Evolutionary conservation across 345 rosid genomes (phyloP).

Genomic region (Viola odorata): DNA sequence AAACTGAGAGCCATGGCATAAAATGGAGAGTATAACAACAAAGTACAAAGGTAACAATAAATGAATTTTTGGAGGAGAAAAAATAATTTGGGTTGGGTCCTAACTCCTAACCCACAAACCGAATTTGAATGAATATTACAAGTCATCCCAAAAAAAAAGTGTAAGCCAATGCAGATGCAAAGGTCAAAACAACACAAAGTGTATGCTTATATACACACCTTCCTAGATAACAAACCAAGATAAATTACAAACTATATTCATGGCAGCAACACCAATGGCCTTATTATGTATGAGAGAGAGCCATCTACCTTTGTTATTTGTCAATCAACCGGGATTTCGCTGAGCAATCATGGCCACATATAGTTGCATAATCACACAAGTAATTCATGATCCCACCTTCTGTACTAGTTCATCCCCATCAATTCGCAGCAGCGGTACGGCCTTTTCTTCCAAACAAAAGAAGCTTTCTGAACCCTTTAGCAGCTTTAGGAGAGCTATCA

Average conservation of each 20-base stretch:
- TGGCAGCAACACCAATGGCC: constrained; percentile 34
- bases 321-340: background rate
- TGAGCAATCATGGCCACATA: background rate
- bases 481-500: constrained; percentile 62
- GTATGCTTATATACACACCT: constrained; percentile 2
- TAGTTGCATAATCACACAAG: background rate
- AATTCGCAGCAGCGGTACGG: constrained; percentile 15
- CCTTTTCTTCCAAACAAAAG: constrained; percentile 74
- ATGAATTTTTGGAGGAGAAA: background rate
- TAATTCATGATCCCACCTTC: background rate
- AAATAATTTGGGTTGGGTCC: background rate
- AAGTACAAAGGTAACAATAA: too few relatives aligned
- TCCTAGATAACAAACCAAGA: constrained; percentile 3
- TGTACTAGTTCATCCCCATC: constrained; percentile 2
- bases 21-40: too few relatives aligned
- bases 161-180: background rate
- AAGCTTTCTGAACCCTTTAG: constrained; percentile 83
- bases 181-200: background rate
- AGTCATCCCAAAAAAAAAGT: background rate
- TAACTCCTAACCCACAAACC: constrained; percentile 7
- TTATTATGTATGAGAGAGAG: constrained; percentile 22
- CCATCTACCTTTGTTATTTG: background rate
- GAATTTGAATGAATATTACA: constrained; percentile 5
- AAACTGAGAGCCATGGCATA: too few relatives aligned
- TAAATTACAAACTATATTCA: constrained; percentile 17